Conservation (phyloP, 1,284 basidiomycete species). For the Gomphus sp. region DNA sequence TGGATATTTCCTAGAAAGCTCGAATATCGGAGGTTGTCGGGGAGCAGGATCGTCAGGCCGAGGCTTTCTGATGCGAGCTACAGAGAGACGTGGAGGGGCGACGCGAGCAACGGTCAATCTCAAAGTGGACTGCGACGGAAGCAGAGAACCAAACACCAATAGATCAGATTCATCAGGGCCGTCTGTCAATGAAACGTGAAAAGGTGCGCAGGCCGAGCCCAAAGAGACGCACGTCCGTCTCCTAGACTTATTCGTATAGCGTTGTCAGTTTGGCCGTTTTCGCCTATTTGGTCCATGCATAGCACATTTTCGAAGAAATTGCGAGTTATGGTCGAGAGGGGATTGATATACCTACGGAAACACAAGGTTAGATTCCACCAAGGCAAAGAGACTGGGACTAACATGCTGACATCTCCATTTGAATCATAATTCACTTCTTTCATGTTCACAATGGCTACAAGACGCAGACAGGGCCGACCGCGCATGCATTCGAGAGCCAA, state of each 20-base stretch:
- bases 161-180: slow-evolving; percentile 59
- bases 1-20: not conserved
- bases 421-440: slow-evolving; percentile 51
- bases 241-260: slow-evolving; percentile 64
- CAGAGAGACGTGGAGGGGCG: slow-evolving; percentile 30
- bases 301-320: slow-evolving; percentile 65
- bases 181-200: slow-evolving; percentile 27
- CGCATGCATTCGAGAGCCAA: slow-evolving; percentile 73
- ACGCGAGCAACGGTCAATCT: slow-evolving; percentile 49
- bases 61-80: slow-evolving; percentile 32
- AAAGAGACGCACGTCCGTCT: slow-evolving; percentile 42
- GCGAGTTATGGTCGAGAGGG: slow-evolving; percentile 46
- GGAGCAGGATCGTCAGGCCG: slow-evolving; percentile 72
- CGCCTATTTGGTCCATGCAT: slow-evolving; percentile 38
- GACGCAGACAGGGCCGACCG: slow-evolving; percentile 53
- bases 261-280: slow-evolving; percentile 26
- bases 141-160: slow-evolving; percentile 51
- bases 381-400: slow-evolving; percentile 19
- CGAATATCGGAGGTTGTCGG: slow-evolving; percentile 42
- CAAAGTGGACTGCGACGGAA: slow-evolving; percentile 14
- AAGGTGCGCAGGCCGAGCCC: not conserved
- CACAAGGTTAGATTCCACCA: not conserved
- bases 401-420: slow-evolving; percentile 54
- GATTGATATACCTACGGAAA: slow-evolving; percentile 54
- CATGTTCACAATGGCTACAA: slow-evolving; percentile 45